Evolutionary conservation across 495 filamentous ascomycete genomes (phyloP), one percentile per base, ranked within the genome.

Genomic region (Aspergillus incahuasiensis): DNA sequence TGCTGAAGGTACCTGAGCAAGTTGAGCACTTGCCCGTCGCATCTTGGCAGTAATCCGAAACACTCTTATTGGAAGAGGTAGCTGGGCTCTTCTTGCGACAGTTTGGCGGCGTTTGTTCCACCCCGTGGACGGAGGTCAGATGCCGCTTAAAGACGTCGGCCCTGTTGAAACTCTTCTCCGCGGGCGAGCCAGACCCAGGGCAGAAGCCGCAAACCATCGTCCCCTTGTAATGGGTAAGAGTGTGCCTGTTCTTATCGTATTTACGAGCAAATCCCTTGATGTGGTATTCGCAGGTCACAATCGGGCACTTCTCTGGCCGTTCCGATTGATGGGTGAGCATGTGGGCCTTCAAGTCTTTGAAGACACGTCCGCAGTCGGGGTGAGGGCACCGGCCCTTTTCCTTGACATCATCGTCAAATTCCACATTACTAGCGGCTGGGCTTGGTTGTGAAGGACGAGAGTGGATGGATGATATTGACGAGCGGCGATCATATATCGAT

Each of bases 161-260:
- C 19, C 94, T 83, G 75, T 99, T 99, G 75, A 99, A 99, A 53
- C 90, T 95, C 79, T 99, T 99, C 70, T 97, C 94, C 2, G 88
- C 89, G 1, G 91, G 81, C 0, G 91, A 95, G 11, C 95, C 95
- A 18, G 88, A 88, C 2, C 92, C 91, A 2, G 94, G 90, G 58
- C 94, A 99, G 71, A 99, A 97, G 11, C 92, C 92, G 68, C 94
- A 99, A 13, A 97, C 90, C 95, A 99, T 97, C 6, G 91, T 97
- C 5, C 95, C 95, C 70, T 97, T 97, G 79, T 99, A 99, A 61
- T 99, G 94, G 21, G 95, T 99, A 59, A 99, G 68, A 0, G 92
- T 96, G 66, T 99, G 94, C n/a, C 94, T 78, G 68, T 97, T 97
- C 75, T 97, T 97, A 71, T 99, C 94, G 64, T 99, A 99, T 64